These are phyloP conservation scores for Actinomortierella ambigua DNA, from an alignment of 371 early-diverging fungal species.

Conservation along the genomic window DNA sequence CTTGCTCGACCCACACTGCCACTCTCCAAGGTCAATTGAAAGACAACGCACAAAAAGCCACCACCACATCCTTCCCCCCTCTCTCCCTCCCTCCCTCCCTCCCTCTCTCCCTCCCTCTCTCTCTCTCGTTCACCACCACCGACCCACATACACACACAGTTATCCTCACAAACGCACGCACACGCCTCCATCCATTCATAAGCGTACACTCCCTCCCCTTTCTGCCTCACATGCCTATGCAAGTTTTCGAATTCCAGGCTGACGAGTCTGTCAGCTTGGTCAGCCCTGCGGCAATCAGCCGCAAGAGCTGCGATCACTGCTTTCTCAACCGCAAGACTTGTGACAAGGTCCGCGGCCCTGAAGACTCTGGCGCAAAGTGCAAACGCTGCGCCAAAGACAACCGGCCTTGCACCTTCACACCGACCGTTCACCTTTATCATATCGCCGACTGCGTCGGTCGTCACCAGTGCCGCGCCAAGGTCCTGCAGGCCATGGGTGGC, in stretches of 20 bases:
- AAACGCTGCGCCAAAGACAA: slow-evolving; percentile 38
- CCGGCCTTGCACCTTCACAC: slow-evolving; percentile 43
- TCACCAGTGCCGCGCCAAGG: slow-evolving; percentile 44
- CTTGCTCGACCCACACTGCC: too few species aligned
- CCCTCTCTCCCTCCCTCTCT: slow-evolving; percentile 8
- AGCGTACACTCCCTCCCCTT: background rate
- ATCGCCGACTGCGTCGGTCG: slow-evolving; percentile 45
- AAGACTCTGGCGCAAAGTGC: slow-evolving; percentile 41
- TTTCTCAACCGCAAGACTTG: slow-evolving; percentile 45
- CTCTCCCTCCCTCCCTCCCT: background rate
- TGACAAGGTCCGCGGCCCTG: slow-evolving; percentile 34
- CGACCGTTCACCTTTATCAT: slow-evolving; percentile 41
- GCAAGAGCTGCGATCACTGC: slow-evolving; percentile 44
- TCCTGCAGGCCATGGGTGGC: slow-evolving; percentile 44
- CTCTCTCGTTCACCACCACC: background rate
- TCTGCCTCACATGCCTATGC: slow-evolving; percentile 39
- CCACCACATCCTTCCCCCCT: background rate
- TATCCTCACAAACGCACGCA: background rate
- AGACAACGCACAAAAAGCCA: too few species aligned
- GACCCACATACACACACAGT: background rate
- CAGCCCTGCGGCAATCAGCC: slow-evolving; percentile 39
- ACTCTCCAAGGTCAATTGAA: too few species aligned
- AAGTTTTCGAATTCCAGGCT: slow-evolving; percentile 42
- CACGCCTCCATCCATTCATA: background rate
- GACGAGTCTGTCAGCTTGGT: slow-evolving; percentile 37